phyloP scores from a whole-genome alignment of 176 grass and related monocot genomes.

The Themeda triandra region DNA sequence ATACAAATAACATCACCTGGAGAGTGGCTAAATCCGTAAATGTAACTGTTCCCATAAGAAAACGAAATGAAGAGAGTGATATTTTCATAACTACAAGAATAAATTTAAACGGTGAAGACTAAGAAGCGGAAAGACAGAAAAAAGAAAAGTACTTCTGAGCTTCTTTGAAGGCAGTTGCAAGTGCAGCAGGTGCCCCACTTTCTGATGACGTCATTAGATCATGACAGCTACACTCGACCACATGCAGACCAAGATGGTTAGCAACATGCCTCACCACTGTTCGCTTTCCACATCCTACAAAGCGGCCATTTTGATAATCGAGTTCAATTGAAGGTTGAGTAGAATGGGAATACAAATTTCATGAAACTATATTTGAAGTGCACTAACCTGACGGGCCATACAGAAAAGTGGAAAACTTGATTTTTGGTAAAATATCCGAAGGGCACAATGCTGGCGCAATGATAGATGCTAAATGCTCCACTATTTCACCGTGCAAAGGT shows the following conservation, averaged over 20 bases:
- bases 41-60: neutral
- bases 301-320: neutral
- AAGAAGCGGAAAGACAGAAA: constrained; percentile 11
- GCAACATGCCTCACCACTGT: constrained; percentile 78
- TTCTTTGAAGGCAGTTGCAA: constrained; percentile 77
- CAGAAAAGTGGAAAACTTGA: constrained; percentile 77
- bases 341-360: neutral
- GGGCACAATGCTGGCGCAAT: constrained; percentile 80
- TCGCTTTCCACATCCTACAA: constrained; percentile 80
- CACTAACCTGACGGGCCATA: constrained; percentile 74
- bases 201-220: constrained; percentile 78
- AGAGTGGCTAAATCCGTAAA: neutral
- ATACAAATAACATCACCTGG: neutral
- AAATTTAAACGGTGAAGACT: neutral
- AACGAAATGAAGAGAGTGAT: neutral
- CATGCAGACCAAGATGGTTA: constrained; percentile 68
- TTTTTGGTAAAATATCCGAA: constrained; percentile 75
- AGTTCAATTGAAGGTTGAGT: neutral
- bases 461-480: constrained; percentile 75
- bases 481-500: constrained; percentile 70
- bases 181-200: constrained; percentile 67
- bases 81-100: constrained; percentile 15
- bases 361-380: neutral
- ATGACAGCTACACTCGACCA: constrained; percentile 87
- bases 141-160: constrained; percentile 61